Evolutionary conservation across 2,329 filamentous ascomycete species (phyloP).

Genomic region (Lasiodiplodia sp.): DNA sequence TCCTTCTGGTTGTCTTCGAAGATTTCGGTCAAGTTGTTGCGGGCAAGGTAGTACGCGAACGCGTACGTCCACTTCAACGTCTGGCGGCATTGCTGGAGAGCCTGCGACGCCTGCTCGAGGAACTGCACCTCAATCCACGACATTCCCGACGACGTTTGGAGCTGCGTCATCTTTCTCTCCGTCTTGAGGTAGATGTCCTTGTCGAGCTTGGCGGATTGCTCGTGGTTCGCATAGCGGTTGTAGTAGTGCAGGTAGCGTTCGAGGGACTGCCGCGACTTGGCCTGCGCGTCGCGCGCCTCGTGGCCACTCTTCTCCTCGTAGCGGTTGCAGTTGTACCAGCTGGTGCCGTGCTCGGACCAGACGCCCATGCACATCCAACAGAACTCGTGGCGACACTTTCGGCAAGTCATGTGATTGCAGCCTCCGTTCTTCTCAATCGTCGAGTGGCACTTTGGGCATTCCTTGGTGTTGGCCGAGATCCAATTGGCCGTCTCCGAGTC

Average conservation of each 20-base stretch:
- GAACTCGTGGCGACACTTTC: constrained; percentile 95
- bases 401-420: constrained; percentile 97
- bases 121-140: constrained; percentile 99
- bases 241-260: constrained; percentile 99
- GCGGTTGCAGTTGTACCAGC: constrained; percentile 99
- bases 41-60: constrained; percentile 95
- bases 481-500: constrained; percentile 98
- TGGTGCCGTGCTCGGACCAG: constrained; percentile 98
- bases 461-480: constrained; percentile 99
- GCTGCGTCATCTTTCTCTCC: constrained; percentile 97
- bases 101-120: constrained; percentile 89
- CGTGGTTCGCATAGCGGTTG: constrained; percentile 98
- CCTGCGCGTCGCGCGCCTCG: constrained; percentile 90
- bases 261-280: constrained; percentile 85
- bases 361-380: constrained; percentile 99
- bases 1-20: constrained; percentile 99
- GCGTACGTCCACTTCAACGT: constrained; percentile 99
- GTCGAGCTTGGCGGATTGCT: constrained; percentile 95
- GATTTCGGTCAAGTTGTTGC: constrained; percentile 95
- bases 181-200: constrained; percentile 96
- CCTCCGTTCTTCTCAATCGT: constrained; percentile 99
- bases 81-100: constrained; percentile 94
- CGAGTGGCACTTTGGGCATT: constrained; percentile 93
- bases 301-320: constrained; percentile 95
- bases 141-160: constrained; percentile 92